Evolutionary conservation across 305 asterid genomes (phyloP), one percentile per base, ranked within the genome.

Genomic region (Petunia hybrid): DNA sequence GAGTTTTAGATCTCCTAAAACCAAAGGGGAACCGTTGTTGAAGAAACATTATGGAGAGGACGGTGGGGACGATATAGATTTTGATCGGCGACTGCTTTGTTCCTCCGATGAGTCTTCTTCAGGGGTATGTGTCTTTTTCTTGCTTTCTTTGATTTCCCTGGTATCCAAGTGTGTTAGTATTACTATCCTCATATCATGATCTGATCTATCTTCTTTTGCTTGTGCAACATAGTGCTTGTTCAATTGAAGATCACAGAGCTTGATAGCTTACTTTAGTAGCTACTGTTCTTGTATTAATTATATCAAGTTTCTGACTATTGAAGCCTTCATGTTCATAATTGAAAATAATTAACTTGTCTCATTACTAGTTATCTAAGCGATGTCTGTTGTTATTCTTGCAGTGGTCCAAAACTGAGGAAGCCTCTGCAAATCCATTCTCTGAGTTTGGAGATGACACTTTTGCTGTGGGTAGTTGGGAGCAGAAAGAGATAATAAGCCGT

Each of bases 41-140:
- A 94, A 90, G 69, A 91, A 88, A 59, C 68, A 79, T 77, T 89
- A 90, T 60, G 97, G 91, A 35, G 98, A 94, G 78, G 97, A 94
- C 81, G 98, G 98, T 43, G 98, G 97, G 6, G 98, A 94, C 70
- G 98, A 94, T 80, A 94, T 92, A 79, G 98, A 92, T 82, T 91
- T 91, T 84, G 98, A 92, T 85, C 97, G 98, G 14, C 84, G 98
- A 62, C 93, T 86, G 82, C 92, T 94, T 69, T 85, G 93, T 76
- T 91, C 95, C 63, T 87, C 97, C 1, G 93, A 93, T 70, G 94
- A 91, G 70, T 89, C 92, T 77, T 83, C 77, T 83, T 76, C 86
- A 36, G 62, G 64, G 64, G 79, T 74, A 74, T 0, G 38, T 13
- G 55, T 41, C 53, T 8, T 67, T n/a, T 74, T 74, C 48, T 16